phyloP scores from a whole-genome alignment of 1,284 basidiomycete genomes.

The Naganishia cerealis region DNA sequence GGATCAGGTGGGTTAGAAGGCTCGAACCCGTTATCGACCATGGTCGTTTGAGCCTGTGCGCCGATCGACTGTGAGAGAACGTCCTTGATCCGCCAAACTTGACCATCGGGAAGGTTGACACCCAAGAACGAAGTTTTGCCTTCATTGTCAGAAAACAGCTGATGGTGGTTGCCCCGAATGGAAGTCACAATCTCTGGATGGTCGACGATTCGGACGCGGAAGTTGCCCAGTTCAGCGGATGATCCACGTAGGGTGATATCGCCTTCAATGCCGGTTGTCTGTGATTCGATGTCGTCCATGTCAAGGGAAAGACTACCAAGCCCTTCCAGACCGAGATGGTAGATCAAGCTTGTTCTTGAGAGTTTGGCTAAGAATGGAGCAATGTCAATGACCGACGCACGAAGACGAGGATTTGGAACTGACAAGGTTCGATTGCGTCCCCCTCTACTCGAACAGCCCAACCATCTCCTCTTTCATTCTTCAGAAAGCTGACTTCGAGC shows the following conservation, averaged over 20 bases:
- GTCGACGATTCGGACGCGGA: conserved; percentile 75
- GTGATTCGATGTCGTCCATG: conserved; percentile 59
- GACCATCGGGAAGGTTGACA: conserved; percentile 63
- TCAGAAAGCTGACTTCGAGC: conserved; percentile 80
- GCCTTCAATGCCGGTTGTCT: conserved; percentile 67
- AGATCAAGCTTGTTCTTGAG: conserved; percentile 71
- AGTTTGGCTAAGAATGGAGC: conserved; percentile 55
- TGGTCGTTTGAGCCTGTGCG: conserved; percentile 61
- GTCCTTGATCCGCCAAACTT: conserved; percentile 83
- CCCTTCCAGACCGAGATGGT: conserved; percentile 83
- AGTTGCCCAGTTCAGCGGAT: conserved; percentile 75
- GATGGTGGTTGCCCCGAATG: conserved; percentile 60
- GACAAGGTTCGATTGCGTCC: conserved; percentile 69
- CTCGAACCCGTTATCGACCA: conserved; percentile 60
- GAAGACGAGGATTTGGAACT: conserved; percentile 36
- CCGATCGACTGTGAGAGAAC: conserved; percentile 66
- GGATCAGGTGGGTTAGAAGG: conserved; percentile 65
- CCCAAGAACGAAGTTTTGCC: conserved; percentile 75
- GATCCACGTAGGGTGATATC: conserved; percentile 68
- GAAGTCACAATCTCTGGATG: conserved; percentile 63
- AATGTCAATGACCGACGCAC: neutral
- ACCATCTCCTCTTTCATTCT: conserved; percentile 71
- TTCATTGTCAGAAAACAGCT: conserved; percentile 64
- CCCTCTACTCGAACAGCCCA: conserved; percentile 89
- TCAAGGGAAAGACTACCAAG: conserved; percentile 75